Percentiles rank a stretch among this genome's conserved stretches.
Evolutionary conservation across 2,329 filamentous ascomycete genomes (phyloP).

Genomic region (Phialemonium atrogriseum): DNA sequence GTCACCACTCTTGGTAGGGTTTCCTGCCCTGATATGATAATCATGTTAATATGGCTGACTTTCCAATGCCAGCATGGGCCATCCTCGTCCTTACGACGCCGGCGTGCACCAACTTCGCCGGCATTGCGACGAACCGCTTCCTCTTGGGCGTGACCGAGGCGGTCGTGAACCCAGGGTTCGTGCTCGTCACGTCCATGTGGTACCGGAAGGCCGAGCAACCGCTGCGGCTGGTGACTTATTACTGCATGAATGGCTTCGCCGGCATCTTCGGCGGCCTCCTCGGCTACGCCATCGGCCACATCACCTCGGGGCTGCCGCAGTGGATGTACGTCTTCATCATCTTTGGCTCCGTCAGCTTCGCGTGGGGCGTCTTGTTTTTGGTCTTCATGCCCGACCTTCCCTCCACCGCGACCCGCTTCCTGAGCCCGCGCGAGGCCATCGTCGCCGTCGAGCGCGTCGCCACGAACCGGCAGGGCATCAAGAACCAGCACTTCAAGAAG

Average conservation of each 20-base stretch:
- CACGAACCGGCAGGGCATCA: constrained; percentile 42
- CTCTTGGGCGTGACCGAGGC: constrained; percentile 50
- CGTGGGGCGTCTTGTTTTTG: constrained; percentile 48
- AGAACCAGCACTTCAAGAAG: constrained; percentile 39
- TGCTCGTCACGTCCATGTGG: constrained; percentile 52
- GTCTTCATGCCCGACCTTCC: constrained; percentile 54
- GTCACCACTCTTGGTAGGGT: constrained; percentile 24
- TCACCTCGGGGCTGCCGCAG: constrained; percentile 35
- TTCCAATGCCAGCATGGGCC: constrained; percentile 35
- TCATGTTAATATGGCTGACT: constrained; percentile 1
- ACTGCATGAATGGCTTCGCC: constrained; percentile 47
- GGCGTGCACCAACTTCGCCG: constrained; percentile 44
- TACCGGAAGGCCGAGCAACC: constrained; percentile 34
- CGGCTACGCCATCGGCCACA: constrained; percentile 52
- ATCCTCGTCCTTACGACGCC: constrained; percentile 37
- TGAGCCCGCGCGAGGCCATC: constrained; percentile 46
- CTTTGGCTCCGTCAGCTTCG: constrained; percentile 44
- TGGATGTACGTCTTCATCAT: constrained; percentile 55
- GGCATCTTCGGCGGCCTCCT: constrained; percentile 54
- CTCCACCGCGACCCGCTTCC: constrained; percentile 52
- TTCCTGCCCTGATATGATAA: not conserved
- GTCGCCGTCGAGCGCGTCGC: constrained; percentile 47
- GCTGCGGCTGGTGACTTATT: constrained; percentile 45
- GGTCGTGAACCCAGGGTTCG: constrained; percentile 47
- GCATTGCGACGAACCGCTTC: constrained; percentile 46